Base-by-base conservation (phyloP, 2,329 filamentous ascomycete species). In the Fusarium dlaminii region DNA sequence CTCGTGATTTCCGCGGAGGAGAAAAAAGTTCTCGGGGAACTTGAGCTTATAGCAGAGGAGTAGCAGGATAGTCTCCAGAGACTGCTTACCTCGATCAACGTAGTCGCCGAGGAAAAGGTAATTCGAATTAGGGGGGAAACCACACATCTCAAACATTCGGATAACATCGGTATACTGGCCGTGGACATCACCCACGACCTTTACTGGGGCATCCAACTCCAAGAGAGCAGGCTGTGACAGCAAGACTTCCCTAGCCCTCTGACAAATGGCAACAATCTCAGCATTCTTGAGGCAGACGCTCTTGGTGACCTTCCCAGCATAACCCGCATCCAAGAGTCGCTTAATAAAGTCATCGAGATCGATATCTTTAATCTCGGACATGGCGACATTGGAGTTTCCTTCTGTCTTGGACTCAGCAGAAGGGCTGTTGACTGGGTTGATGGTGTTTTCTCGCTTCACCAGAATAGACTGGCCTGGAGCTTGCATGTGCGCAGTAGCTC, bases 171-270 rank as follows among this genome's bases (percentile, higher is more conserved):
- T 98, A 87, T 99, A 99, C 87, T 99, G 96, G 76, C 96, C 96
- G 84, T 98, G 96, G 79, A 99, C 98, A 86, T 98, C 96, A 85
- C 96, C 96, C 98, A 98, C 96, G 79, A 99, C 97, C 86, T 99
- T 99, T 80, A 99, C 96, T 0, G 96, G 96, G 9, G 96, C 94
- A 72, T 96, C 93, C 51, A 99, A 89, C 83, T 99, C 96, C 64
- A 99, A 85, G 30, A 99, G 87, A 4, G 96, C 95, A 8, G 96
- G 96, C 80, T 99, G 96, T 10, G 93, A 95, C 13, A 99, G 86
- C 73, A 99, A 94, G 15, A 96, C 89, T 82, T 99, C 96, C 66
- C 95, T 90, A 8, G 93, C 95, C 63, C 94, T 93, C 72, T 93
- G 91, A 82, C 96, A 99, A 74, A 99, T 96, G 68, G 96, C 95